Base-by-base conservation (phyloP, 2,329 filamentous ascomycete species). In the Penicillium sp. region DNA sequence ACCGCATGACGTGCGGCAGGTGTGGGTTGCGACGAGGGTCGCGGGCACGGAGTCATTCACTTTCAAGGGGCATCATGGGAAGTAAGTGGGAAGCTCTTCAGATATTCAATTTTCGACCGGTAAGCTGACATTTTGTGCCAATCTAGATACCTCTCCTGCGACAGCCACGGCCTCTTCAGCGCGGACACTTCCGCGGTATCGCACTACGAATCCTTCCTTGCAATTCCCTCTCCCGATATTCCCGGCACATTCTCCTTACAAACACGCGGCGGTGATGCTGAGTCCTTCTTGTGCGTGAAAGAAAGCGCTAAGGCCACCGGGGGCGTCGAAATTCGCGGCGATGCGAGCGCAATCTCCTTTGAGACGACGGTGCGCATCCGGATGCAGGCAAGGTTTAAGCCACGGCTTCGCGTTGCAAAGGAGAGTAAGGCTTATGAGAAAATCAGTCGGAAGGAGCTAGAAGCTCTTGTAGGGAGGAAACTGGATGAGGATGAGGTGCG, bases 301-400 rank as follows among this genome's bases (percentile, higher is more conserved):
- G 81, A 89, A 10, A 78, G 77, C 36, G 72, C 71, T 7, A 75
- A 73, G 19, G 84, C 83, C 59, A 69, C 78, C 1, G 81, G 78
- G 39, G 66, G 66, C 14, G 82, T 86, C 0, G 89, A 93, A 66
- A 81, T 96, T 13, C 86, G 91, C 35, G 92, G 91, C 50, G 92
- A 96, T 73, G 89, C 86, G 7, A 85, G 88, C 14, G 78, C 79
- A 9, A 85, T 87, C 52, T 84, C 81, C 4, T 90, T 90, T 70
- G 85, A 84, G 67, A 92, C 91, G 10, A 89, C 87, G 6, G 74
- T 96, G 60, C 84, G 91, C 51, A 85, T 98, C 68, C 89, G 93
- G 55, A 97, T 98, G 93, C 94, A 98, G 79, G 92, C 94, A 22
- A 84, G 91, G 52, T 98, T 96, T 80, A 97, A 97, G 81, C 93